Conservation (phyloP, 2,329 filamentous ascomycete species). For the Botrytis paeoniae region DNA sequence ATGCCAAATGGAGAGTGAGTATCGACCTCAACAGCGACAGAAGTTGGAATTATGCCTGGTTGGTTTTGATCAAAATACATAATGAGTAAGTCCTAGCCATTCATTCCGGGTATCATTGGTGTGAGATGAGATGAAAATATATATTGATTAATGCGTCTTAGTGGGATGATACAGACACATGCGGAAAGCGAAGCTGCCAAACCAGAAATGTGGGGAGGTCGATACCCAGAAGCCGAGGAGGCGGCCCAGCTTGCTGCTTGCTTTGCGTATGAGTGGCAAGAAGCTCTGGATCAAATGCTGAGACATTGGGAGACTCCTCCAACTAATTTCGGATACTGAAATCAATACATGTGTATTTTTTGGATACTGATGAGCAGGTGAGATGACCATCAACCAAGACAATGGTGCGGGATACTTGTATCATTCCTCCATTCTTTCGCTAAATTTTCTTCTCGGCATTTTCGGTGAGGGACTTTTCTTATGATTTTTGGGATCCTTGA, state of each 20-base stretch:
- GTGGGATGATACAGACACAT: slow-evolving; percentile 58
- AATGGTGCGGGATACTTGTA: neutral
- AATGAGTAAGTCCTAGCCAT: slow-evolving; percentile 54
- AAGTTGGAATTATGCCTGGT: slow-evolving; percentile 76
- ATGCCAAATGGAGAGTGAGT: slow-evolving; percentile 62
- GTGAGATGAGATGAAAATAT: neutral
- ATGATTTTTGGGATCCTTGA: neutral
- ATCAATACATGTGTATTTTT: neutral
- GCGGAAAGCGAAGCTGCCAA: slow-evolving; percentile 59
- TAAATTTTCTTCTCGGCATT: neutral
- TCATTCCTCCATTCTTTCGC: neutral
- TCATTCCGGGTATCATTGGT: neutral
- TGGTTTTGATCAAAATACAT: slow-evolving; percentile 64
- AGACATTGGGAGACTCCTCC: slow-evolving; percentile 65
- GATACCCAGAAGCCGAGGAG: slow-evolving; percentile 53
- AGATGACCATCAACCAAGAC: too few relatives aligned
- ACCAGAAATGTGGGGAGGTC: slow-evolving; percentile 68
- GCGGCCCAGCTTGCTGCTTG: slow-evolving; percentile 57
- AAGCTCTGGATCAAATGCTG: slow-evolving; percentile 63
- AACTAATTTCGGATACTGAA: slow-evolving; percentile 53
- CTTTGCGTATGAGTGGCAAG: slow-evolving; percentile 65
- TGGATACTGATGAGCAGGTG: neutral
- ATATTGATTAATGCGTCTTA: slow-evolving; percentile 33
- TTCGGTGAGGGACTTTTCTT: neutral
- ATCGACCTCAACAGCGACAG: slow-evolving; percentile 62